These are phyloP conservation scores for Xanthoceras sorbifolium DNA, from an alignment of 345 rosid genomes.

Conservation along the genomic window DNA sequence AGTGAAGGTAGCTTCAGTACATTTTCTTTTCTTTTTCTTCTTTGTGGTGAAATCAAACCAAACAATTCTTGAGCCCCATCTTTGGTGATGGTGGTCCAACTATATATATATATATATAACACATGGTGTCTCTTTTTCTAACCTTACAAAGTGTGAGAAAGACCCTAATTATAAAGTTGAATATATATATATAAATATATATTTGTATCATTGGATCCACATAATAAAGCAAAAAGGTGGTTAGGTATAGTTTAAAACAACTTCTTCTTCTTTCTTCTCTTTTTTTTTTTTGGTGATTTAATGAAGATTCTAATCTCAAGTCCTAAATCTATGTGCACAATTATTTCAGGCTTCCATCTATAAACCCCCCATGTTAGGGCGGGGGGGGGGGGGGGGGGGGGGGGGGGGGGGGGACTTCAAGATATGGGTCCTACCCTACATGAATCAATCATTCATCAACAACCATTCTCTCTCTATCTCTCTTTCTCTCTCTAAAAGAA, in stretches of 20 bases:
- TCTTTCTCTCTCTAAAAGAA: no score
- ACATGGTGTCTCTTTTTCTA: slow-evolving; percentile 3
- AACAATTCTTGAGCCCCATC: slow-evolving; percentile 24
- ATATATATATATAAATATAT: slow-evolving; percentile 7
- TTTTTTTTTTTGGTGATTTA: slow-evolving; percentile 5
- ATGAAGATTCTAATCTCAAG: slow-evolving; percentile 36
- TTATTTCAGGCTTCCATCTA: slow-evolving; percentile 32
- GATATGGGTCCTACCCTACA: background rate
- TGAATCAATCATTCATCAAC: slow-evolving; percentile 17
- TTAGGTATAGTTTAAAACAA: slow-evolving; percentile 31
- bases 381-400: no score
- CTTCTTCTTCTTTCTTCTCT: no score
- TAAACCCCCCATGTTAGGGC: slow-evolving; percentile 34
- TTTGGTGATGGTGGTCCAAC: slow-evolving; percentile 40
- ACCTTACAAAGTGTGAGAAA: slow-evolving; percentile 24
- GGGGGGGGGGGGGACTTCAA: slow-evolving; percentile 17
- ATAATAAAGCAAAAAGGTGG: slow-evolving; percentile 35
- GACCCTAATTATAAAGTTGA: slow-evolving; percentile 7
- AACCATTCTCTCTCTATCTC: slow-evolving; percentile 27
- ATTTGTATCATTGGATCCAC: slow-evolving; percentile 49
- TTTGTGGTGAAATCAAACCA: slow-evolving; percentile 30
- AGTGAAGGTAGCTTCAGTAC: slow-evolving; percentile 33
- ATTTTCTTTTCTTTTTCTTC: slow-evolving; percentile 17
- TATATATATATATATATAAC: no score
- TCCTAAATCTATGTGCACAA: slow-evolving; percentile 38